These are phyloP conservation scores for Vanderwaltozyma verrucispora DNA, from an alignment of 805 yeast genomes.

Conservation along the genomic window DNA sequence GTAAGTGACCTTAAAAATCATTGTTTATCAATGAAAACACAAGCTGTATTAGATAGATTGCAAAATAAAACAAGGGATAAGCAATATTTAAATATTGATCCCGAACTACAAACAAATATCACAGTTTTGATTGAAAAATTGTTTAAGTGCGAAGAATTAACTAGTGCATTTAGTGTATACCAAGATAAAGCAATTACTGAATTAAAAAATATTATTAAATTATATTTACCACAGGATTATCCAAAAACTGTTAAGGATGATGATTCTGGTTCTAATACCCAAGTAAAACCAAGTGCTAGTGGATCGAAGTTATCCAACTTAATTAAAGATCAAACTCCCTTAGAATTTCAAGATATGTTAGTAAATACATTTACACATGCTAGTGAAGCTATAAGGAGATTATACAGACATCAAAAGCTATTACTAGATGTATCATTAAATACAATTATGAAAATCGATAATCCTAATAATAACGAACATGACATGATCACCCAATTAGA, in stretches of 20 bases:
- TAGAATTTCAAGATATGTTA: slow-evolving; percentile 67
- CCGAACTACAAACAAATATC: slow-evolving; percentile 35
- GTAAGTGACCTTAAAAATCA: slow-evolving; percentile 53
- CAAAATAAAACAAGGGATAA: slow-evolving; percentile 25
- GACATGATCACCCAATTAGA: slow-evolving; percentile 49
- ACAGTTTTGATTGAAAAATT: slow-evolving; percentile 43
- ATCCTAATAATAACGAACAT: slow-evolving; percentile 22
- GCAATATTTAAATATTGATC: slow-evolving; percentile 32
- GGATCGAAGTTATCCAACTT: slow-evolving; percentile 34
- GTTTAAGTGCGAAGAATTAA: slow-evolving; percentile 48
- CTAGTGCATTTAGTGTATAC: slow-evolving; percentile 51
- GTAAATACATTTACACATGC: slow-evolving; percentile 47
- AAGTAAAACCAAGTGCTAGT: slow-evolving; percentile 20
- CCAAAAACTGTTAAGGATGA: not conserved
- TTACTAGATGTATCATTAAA: slow-evolving; percentile 60
- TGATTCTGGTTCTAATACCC: not conserved
- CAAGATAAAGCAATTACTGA: slow-evolving; percentile 62
- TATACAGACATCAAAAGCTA: slow-evolving; percentile 70
- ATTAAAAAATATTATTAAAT: slow-evolving; percentile 60
- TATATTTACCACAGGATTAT: slow-evolving; percentile 45
- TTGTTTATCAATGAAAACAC: slow-evolving; percentile 37
- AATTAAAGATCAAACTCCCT: slow-evolving; percentile 57
- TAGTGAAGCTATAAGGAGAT: slow-evolving; percentile 63
- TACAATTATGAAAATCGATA: slow-evolving; percentile 24
- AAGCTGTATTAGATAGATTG: slow-evolving; percentile 42